These are phyloP conservation scores for Xylaria cubensis DNA, from an alignment of 495 filamentous ascomycete genomes.

Conservation along the genomic window DNA sequence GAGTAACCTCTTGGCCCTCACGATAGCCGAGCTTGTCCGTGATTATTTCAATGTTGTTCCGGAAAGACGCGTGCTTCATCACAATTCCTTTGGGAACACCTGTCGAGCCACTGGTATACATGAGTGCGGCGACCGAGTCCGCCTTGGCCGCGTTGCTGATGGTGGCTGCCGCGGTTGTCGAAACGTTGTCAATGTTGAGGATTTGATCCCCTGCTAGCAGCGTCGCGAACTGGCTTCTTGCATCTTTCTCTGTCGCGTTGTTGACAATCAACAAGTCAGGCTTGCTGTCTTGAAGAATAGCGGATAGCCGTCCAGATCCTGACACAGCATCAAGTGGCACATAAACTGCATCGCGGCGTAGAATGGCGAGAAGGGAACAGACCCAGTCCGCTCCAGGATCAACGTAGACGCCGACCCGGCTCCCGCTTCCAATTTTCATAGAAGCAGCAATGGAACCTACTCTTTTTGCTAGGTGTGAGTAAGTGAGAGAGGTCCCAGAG, in stretches of 20 bases:
- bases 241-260: neutral
- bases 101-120: slow-evolving; percentile 56
- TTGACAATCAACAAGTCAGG: neutral
- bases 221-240: neutral
- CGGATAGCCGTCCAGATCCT: neutral
- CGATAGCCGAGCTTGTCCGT: neutral
- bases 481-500: neutral
- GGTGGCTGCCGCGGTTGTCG: neutral
- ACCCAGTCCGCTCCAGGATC: neutral
- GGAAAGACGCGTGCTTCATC: slow-evolving; percentile 38
- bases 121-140: slow-evolving; percentile 42
- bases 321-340: neutral
- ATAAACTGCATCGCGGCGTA: neutral
- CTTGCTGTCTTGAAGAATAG: neutral
- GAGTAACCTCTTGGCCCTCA: slow-evolving; percentile 8
- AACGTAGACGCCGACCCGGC: neutral
- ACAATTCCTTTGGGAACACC: slow-evolving; percentile 55
- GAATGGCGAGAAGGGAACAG: neutral
- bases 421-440: neutral
- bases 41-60: slow-evolving; percentile 29
- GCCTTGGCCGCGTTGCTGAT: neutral
- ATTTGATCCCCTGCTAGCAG: neutral
- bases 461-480: neutral
- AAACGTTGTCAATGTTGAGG: neutral
- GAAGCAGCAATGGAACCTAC: neutral